Evolutionary conservation across 2,329 filamentous ascomycete genomes (phyloP).

Genomic region (Fusarium clavum): DNA sequence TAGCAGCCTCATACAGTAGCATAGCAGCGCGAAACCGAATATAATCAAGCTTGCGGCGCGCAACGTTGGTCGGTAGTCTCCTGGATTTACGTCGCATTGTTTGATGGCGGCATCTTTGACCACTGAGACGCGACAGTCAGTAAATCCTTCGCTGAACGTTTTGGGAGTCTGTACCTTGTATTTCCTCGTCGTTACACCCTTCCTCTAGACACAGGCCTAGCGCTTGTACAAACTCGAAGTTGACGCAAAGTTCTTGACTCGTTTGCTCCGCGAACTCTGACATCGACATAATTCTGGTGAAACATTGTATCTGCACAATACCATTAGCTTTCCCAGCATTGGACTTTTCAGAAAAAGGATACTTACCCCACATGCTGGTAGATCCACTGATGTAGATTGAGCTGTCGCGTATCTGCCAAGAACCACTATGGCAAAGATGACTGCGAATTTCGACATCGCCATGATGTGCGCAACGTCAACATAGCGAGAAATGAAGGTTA

Average conservation of each 20-base stretch:
- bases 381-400: neutral
- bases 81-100: neutral
- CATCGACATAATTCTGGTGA: neutral
- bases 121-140: neutral
- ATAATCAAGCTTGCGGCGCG: neutral
- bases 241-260: neutral
- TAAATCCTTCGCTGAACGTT: accelerated
- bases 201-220: neutral
- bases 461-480: neutral
- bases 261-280: neutral
- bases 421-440: neutral
- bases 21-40: neutral
- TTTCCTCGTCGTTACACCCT: neutral
- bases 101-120: neutral
- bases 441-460: neutral
- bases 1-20: neutral
- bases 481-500: neutral
- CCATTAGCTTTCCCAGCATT: neutral
- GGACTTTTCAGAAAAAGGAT: accelerated
- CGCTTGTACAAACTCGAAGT: neutral
- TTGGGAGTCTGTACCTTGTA: neutral
- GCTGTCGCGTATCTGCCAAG: neutral
- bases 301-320: neutral
- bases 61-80: neutral
- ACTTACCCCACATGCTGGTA: neutral